phyloP scores from a whole-genome alignment of 345 rosid species.

The Limnanthes douglasii region DNA sequence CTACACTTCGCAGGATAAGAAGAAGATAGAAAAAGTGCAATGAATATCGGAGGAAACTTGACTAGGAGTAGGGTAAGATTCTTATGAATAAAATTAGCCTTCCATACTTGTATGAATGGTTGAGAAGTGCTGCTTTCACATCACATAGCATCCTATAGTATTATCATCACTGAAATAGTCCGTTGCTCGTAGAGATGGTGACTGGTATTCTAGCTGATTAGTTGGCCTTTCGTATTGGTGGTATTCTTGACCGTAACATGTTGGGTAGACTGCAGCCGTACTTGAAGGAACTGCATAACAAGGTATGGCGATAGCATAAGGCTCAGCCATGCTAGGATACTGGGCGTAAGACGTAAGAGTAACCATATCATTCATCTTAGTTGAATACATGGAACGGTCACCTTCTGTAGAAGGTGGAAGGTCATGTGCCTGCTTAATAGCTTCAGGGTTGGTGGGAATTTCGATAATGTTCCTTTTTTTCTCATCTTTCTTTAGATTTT shows the following conservation, averaged over 20 bases:
- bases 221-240: conserved; percentile 7
- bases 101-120: no score
- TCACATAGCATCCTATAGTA: conserved; percentile 34
- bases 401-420: conserved; percentile 1
- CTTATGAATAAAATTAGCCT: no score
- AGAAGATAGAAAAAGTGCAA: no score
- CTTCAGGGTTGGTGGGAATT: conserved; percentile 4
- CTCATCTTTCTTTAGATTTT: conserved; percentile 7
- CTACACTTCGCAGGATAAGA: no score
- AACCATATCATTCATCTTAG: conserved; percentile 4
- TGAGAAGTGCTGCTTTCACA: conserved; percentile 30
- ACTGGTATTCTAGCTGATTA: conserved; percentile 10
- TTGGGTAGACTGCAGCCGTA: conserved; percentile 8
- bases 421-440: conserved; percentile 5
- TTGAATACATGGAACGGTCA: conserved; percentile 7
- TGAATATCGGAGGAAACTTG: no score
- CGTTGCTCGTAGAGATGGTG: conserved; percentile 16
- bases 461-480: not conserved
- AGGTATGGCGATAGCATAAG: conserved; percentile 20
- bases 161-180: conserved; percentile 56
- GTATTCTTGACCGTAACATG: conserved; percentile 10
- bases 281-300: conserved; percentile 19
- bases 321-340: conserved; percentile 13
- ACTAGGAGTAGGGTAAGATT: no score
- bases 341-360: conserved; percentile 8